Conservation (phyloP, 2,329 filamentous ascomycete genomes). For the Truncatella angustata region DNA sequence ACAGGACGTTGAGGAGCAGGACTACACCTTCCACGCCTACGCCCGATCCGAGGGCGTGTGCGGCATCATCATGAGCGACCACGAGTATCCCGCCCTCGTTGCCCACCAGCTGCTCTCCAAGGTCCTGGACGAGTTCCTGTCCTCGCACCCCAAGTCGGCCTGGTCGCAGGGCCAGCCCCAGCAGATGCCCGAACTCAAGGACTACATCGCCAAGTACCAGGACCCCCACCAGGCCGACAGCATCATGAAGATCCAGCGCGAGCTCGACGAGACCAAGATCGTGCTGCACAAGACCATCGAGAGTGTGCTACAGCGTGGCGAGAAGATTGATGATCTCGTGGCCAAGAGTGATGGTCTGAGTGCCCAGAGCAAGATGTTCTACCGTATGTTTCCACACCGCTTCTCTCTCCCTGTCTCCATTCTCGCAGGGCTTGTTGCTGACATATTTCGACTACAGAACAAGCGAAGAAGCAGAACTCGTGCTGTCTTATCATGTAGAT, state of each 20-base stretch:
- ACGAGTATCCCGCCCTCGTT: conserved; percentile 73
- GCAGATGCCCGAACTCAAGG: conserved; percentile 71
- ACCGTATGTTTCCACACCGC: conserved; percentile 55
- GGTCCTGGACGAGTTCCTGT: conserved; percentile 81
- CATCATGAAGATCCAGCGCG: conserved; percentile 93
- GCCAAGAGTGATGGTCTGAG: conserved; percentile 90
- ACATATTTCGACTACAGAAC: conserved; percentile 34
- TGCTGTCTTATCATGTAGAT: conserved; percentile 70
- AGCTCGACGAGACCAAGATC: conserved; percentile 97
- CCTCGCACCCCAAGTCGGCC: conserved; percentile 67
- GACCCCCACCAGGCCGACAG: conserved; percentile 86
- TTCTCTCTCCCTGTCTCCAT: background rate
- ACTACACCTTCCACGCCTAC: conserved; percentile 78
- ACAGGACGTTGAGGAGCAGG: conserved; percentile 82
- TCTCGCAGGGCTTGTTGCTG: conserved; percentile 8
- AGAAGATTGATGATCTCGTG: conserved; percentile 95
- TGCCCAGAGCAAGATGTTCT: conserved; percentile 96
- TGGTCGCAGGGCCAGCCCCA: conserved; percentile 60
- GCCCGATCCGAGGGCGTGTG: conserved; percentile 71
- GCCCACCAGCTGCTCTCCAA: conserved; percentile 87
- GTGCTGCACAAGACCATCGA: conserved; percentile 96
- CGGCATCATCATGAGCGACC: conserved; percentile 75
- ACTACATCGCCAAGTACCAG: conserved; percentile 74
- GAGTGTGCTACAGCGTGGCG: conserved; percentile 80
- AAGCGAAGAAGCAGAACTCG: conserved; percentile 79